phyloP scores from a whole-genome alignment of 2,329 filamentous ascomycete genomes.

The Fusarium cicatricum region DNA sequence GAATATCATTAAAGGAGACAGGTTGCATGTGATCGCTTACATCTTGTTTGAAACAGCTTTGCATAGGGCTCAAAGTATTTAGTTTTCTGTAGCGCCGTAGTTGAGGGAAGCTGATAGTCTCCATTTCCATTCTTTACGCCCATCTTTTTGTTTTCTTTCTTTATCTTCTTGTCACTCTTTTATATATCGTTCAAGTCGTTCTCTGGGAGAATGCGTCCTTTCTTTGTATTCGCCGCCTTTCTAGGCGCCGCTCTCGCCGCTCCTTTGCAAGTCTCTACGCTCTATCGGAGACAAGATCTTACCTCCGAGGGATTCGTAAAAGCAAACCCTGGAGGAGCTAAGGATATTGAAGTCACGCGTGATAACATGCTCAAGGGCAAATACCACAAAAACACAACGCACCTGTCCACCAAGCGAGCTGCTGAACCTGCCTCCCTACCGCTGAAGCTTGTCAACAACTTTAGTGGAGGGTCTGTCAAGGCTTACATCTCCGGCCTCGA shows the following conservation, averaged over 20 bases:
- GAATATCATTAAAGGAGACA: neutral
- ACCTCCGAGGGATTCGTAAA: conserved; percentile 43
- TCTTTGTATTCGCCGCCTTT: conserved; percentile 33
- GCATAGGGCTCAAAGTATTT: conserved; percentile 21
- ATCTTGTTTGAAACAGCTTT: conserved; percentile 2
- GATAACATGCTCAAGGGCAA: conserved; percentile 53
- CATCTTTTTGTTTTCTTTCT: conserved; percentile 1
- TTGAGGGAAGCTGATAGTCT: neutral
- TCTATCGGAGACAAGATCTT: conserved; percentile 15
- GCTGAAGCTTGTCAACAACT: conserved; percentile 54
- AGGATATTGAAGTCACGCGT: conserved; percentile 48
- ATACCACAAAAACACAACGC: conserved; percentile 26
- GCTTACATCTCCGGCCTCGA: conserved; percentile 58
- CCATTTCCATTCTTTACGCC: neutral
- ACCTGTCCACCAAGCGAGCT: neutral
- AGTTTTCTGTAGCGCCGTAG: neutral
- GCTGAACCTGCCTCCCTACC: conserved; percentile 31
- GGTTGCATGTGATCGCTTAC: neutral
- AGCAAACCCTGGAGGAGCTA: conserved; percentile 42
- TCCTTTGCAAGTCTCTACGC: conserved; percentile 13
- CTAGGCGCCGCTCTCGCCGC: conserved; percentile 28
- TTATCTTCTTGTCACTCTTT: conserved; percentile 12
- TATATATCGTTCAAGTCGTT: conserved; percentile 2
- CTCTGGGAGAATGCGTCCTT: conserved; percentile 37
- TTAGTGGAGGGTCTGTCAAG: conserved; percentile 49